Base-by-base conservation (phyloP, 1,284 basidiomycete species). In the Irpex rosettiformis region DNA sequence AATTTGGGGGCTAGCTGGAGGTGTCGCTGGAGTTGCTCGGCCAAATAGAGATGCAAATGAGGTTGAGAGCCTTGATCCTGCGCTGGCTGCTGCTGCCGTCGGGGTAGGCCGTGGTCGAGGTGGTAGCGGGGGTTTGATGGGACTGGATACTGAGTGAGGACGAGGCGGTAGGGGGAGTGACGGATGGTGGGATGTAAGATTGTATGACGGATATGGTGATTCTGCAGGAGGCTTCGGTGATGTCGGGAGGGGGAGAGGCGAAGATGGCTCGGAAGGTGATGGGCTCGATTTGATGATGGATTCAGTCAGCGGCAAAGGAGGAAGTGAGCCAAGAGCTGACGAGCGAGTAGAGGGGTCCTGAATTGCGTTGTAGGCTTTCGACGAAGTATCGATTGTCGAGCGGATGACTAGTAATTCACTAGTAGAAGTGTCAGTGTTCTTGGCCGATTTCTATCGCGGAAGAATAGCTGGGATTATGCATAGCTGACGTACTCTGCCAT, bases 11-110 rank as follows among this genome's bases (percentile, higher is more conserved):
- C 57, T 72, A 52, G 67, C 68, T 51, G 71, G 72, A 2, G 78
- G 73, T 6, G 72, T 72, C 1, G 77, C 67, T 1, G 71, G 57
- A 1, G 76, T 66, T 43, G 74, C 65, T 49, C 76, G 74, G 2
- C 83, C 84, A 66, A 88, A 90, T 29, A 88, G 79, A 18, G 84
- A 86, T 0, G 84, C 84, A 60, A 90, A 89, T 0, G 86, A 82
- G 60, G 84, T 85, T 25, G 80, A 70, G 2, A 89, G 76, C 0
- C 86, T 79, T 1, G 81, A 77, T 25, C 62, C 59, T 28, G 66
- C 28, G 55, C 42, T 29, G 56, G 52, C 27, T 48, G 60, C 48
- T 28, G 48, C 16, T 22, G 48, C 3, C 48, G 61, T 72, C 8
- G 67, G 64, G 18, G 67, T 68, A 0, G 79, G 78, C 10, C 86